Percentiles rank a stretch among this genome's conserved stretches.
Evolutionary conservation across 148 eudicot species (phyloP).

Genomic region (Silene latifolia): DNA sequence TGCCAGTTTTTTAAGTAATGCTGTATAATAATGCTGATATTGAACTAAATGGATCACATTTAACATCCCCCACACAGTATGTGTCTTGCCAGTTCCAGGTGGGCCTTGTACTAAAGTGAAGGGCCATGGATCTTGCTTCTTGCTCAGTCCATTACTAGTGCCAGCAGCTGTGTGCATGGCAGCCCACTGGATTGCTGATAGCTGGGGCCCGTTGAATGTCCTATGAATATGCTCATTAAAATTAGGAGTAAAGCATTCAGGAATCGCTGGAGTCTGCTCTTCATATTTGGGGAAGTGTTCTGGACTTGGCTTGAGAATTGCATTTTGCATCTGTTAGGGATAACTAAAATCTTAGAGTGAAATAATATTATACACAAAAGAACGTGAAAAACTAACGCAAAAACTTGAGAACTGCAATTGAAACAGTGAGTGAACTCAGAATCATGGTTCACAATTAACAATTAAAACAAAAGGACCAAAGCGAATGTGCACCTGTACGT

Average conservation of each 20-base stretch:
- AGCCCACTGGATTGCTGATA: conserved; percentile 95
- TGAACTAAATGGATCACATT: conserved; percentile 94
- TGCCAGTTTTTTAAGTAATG: conserved; percentile 86
- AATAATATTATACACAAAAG: background rate
- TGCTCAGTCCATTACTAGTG: conserved; percentile 61
- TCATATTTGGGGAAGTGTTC: conserved; percentile 91
- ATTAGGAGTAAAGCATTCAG: conserved; percentile 85
- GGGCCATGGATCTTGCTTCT: conserved; percentile 95
- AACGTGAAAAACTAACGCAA: background rate
- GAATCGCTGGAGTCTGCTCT: conserved; percentile 89
- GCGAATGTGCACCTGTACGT: conserved; percentile 56
- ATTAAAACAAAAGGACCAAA: background rate
- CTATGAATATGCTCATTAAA: conserved; percentile 64
- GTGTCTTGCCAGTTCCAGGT: conserved; percentile 96
- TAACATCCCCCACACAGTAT: conserved; percentile 97
- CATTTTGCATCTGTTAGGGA: conserved; percentile 78
- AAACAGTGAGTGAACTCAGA: background rate
- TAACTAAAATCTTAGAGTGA: background rate
- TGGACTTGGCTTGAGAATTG: conserved; percentile 87
- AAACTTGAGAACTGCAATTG: background rate
- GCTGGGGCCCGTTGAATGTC: conserved; percentile 80
- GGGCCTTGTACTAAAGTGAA: conserved; percentile 98
- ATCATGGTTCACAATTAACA: background rate
- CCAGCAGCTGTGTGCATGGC: conserved; percentile 99
- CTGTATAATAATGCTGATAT: conserved; percentile 91